Base-by-base conservation (phyloP, 352 stramenopile species). In the Phytopythium litorale region DNA sequence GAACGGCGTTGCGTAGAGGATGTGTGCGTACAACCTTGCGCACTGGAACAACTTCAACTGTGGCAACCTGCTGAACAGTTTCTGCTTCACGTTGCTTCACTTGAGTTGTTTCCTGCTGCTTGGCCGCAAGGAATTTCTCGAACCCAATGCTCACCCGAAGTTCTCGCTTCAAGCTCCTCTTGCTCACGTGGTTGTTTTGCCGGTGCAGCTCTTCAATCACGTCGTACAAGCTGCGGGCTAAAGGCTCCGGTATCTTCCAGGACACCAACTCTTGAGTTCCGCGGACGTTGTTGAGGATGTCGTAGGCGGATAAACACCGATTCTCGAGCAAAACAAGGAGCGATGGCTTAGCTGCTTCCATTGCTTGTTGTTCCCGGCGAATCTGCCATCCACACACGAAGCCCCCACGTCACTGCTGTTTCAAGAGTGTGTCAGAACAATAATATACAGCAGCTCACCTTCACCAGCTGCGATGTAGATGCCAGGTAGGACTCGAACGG, bases 271-370 rank as follows among this genome's bases (percentile, higher is more conserved):
- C 74, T 4, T 77, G 60, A 7, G 87, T 65, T 6, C 76, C 78
- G 15, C 67, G 66, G 2, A 76, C 68, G 37, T 78, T 82, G 61
- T 80, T 79, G 37, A 91, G 68, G 43, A 91, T 63, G 53, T 91
- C 79, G 38, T 78, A 81, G 11, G 63, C 76, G 2, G 70, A 83
- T 30, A 74, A 87, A 50, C 79, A 88, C 2, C 65, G 54, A 21
- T 86, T 83, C 16, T 86, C 65, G 0, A 70, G 62, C 25, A 91
- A 30, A 3, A 62, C 72, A 15, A 71, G 56, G 0, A 81, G 42
- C 50, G 75, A 73, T 21, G 68, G 71, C 21, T 79, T 75, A 0
- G 72, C 58, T 18, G 71, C 68, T 61, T 84, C 70, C 45, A 76
- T 76, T 5, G 70, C 76, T 49, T 77, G 57, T n/a, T 86, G 78